Base-by-base conservation (phyloP, 2,329 filamentous ascomycete species). In the Xylariales sp. region DNA sequence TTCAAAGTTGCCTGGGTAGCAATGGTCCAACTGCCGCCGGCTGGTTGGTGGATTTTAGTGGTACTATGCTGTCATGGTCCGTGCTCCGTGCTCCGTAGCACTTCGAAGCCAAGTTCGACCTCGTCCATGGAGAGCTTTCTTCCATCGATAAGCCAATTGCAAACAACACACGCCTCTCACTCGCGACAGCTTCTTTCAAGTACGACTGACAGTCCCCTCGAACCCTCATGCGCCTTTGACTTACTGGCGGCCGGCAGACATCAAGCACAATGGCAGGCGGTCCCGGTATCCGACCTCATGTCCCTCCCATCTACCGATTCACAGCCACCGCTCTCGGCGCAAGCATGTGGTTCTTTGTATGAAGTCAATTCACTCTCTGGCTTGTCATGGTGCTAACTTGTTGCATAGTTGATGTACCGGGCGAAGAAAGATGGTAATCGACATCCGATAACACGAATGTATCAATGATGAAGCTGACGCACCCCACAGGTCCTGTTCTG, bases 271-370 rank as follows among this genome's bases (percentile, higher is more conserved):
- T 66, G 64, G 61, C 62, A 47, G 59, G 55, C 37, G 48, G 49
- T 43, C 46, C 44, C 28, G 53, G 53, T 44, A 46, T 54, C 31
- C 53, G 39, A 54, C 70, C 74, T 49, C 72, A 74, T 51, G 73
- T 75, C 47, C 68, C 70, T 28, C 64, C 65, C 38, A 61, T 95
- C 51, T 95, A 97, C 73, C 81, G 88, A 62, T 85, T 91, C 65
- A 78, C 83, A 44, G 91, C 87, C 34, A 96, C 88, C 32, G 87
- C 84, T 47, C 75, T 98, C 49, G 87, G 89, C 54, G 93, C 93
- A 42, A 87, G 86, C 70, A 98, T 97, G 93, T 98, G 93, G 93
- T 97, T 98, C 71, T 98, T 93, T 66, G 90, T 97, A 79, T 61
- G 85, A 73, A 5, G 20, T 18, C 14, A 4, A 11, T 18, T 2